These are phyloP conservation scores for Alternaria triticina DNA, from an alignment of 2,329 filamentous ascomycete species.

Conservation along the genomic window DNA sequence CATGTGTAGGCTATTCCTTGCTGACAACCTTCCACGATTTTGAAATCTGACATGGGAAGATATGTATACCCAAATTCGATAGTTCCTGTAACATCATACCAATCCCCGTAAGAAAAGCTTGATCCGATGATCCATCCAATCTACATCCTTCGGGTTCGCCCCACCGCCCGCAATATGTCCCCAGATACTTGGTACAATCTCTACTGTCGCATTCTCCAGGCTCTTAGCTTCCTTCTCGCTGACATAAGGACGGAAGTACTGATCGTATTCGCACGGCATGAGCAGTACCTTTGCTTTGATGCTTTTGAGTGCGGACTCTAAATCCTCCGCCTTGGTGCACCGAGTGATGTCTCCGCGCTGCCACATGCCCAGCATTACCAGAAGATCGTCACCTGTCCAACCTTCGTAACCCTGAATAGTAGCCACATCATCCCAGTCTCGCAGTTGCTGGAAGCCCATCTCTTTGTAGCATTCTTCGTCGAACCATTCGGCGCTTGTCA, in stretches of 20 bases:
- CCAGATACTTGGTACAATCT: constrained; percentile 49
- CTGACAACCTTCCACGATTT: neutral
- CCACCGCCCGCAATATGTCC: constrained; percentile 52
- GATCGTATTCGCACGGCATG: constrained; percentile 50
- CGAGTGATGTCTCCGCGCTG: constrained; percentile 49
- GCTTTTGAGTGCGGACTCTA: constrained; percentile 41
- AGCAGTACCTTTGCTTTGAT: constrained; percentile 48
- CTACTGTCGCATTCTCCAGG: constrained; percentile 40
- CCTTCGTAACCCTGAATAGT: constrained; percentile 24
- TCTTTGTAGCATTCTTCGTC: constrained; percentile 47
- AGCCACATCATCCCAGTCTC: constrained; percentile 38
- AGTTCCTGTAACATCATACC: neutral
- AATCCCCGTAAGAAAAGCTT: constrained; percentile 8
- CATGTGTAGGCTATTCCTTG: neutral
- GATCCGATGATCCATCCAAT: constrained; percentile 31
- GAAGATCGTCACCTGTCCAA: constrained; percentile 48
- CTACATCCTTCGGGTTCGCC: constrained; percentile 38
- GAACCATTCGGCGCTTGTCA: constrained; percentile 51
- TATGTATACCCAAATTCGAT: neutral
- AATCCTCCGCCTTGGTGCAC: constrained; percentile 33
- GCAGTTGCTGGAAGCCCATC: constrained; percentile 33
- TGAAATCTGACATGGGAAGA: neutral
- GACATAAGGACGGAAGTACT: constrained; percentile 52
- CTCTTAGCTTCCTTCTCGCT: constrained; percentile 46
- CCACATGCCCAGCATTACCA: constrained; percentile 51